Base-by-base conservation (phyloP, 495 filamentous ascomycete genomes). In the Trichoderma reesei region DNA sequence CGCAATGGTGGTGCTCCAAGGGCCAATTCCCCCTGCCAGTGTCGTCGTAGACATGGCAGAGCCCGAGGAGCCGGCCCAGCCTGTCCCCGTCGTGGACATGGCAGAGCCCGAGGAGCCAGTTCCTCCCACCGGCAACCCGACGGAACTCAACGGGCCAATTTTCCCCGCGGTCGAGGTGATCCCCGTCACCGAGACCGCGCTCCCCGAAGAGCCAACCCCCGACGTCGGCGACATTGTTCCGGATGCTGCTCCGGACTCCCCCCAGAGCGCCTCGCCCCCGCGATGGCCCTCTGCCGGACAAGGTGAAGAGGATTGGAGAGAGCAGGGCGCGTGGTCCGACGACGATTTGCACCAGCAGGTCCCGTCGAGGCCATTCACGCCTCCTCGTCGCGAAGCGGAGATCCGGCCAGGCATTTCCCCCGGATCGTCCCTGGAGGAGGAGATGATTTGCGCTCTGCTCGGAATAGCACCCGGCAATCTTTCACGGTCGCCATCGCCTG, bases 161-260 rank as follows among this genome's bases (percentile, higher is more conserved):
- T 26, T 18, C 46, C 46, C 14, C 46, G 46, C 26, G 16, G 20
- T 51, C 46, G 46, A 51, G 18, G 26, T 51, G 46, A n/a, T n/a
- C n/a, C n/a, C n/a, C n/a, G n/a, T n/a, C n/a, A n/a, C n/a, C n/a
- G n/a, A n/a, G n/a, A n/a, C n/a, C n/a, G 46, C 46, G n/a, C 3
- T 20, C 4, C 46, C 20, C n/a, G 46, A 51, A 51, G 46, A 26
- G 46, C 46, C 46, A 51, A 51, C 10, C n/a, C 14, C 46, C 46
- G 16, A 13, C 51, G 51, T 56, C 51, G 51, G 34, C 51, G 51
- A 56, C 51, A 34, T 56, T n/a, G 51, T 56, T 56, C 51, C 51
- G 51, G 51, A 56, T 56, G 51, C 20, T 31, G 51, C 20, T 56
- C 51, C 51, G 26, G 16, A 56, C 10, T 56, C 51, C 11, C 14